Conservation (phyloP, 164 flowering plant species). For the Vitis vinifera region DNA sequence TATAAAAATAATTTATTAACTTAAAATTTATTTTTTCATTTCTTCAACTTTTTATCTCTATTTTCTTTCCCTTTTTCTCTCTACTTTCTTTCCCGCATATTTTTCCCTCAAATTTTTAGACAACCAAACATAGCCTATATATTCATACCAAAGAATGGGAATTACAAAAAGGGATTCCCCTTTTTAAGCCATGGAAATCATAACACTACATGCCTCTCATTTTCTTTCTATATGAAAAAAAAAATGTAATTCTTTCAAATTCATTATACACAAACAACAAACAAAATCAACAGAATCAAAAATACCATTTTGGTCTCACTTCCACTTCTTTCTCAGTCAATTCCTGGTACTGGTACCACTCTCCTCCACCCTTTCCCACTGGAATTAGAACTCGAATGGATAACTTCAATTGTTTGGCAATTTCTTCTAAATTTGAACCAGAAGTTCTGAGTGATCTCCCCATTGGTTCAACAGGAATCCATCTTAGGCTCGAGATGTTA, state of each 20-base stretch:
- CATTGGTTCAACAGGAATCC: conserved; percentile 70
- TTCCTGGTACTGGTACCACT: conserved; percentile 62
- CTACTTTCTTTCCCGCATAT: too few species aligned
- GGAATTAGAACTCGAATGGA: conserved; percentile 74
- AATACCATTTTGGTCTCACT: conserved; percentile 66
- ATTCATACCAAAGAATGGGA: too few species aligned
- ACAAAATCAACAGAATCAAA: conserved; percentile 23
- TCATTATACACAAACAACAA: neutral
- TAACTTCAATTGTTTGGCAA: conserved; percentile 42
- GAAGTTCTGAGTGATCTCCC: conserved; percentile 18
- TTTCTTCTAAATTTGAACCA: conserved; percentile 6
- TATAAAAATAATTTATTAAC: too few species aligned
- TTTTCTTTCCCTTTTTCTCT: too few species aligned
- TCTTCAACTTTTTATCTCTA: too few species aligned
- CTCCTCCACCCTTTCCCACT: conserved; percentile 55
- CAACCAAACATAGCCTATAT: too few species aligned
- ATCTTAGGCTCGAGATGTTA: conserved; percentile 72
- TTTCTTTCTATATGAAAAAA: too few species aligned
- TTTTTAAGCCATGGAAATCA: too few species aligned
- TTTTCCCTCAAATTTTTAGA: too few species aligned
- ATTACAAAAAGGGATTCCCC: too few species aligned
- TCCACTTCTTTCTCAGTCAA: conserved; percentile 64
- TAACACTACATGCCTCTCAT: too few species aligned
- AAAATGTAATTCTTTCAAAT: neutral
- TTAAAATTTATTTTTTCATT: too few species aligned